Evolutionary conservation across 2,329 filamentous ascomycete species (phyloP).

Genomic region (Aspergillus sp.): DNA sequence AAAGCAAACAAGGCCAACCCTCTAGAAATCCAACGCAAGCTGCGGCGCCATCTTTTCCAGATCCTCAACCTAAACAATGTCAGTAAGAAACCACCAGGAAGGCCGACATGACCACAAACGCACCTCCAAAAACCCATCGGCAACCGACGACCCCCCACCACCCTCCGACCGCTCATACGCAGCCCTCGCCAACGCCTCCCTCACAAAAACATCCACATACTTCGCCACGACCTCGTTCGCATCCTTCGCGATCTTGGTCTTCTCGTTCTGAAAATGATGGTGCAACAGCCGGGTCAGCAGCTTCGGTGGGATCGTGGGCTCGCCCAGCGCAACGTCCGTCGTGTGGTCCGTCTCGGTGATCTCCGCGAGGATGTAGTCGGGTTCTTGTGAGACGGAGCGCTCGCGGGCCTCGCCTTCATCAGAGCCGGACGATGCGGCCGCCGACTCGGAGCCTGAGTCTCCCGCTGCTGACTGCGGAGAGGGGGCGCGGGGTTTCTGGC

Average conservation of each 20-base stretch:
- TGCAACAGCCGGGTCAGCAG: constrained; percentile 75
- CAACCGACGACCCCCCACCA: constrained; percentile 32
- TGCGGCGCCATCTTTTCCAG: constrained; percentile 84
- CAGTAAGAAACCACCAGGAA: constrained; percentile 2
- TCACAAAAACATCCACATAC: constrained; percentile 88
- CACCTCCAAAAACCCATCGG: constrained; percentile 69
- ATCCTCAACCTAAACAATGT: constrained; percentile 67
- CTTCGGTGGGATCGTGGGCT: constrained; percentile 63
- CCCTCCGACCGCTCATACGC: constrained; percentile 62
- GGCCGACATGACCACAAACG: constrained; percentile 25
- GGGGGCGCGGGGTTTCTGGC: background rate
- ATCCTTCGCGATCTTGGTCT: constrained; percentile 71
- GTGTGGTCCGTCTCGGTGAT: constrained; percentile 29
- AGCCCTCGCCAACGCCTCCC: constrained; percentile 80
- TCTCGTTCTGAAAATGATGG: constrained; percentile 69
- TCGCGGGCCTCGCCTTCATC: constrained; percentile 14
- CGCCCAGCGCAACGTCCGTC: constrained; percentile 31
- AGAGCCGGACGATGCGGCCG: constrained; percentile 15
- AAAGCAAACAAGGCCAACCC: background rate
- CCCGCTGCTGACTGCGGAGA: constrained; percentile 10
- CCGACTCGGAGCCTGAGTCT: constrained; percentile 5
- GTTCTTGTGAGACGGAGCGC: constrained; percentile 33
- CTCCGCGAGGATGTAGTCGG: constrained; percentile 49
- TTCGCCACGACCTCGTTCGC: constrained; percentile 74
- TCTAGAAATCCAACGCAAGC: constrained; percentile 76